phyloP scores from a whole-genome alignment of 2,329 filamentous ascomycete species.

The Fusarium sp. region DNA sequence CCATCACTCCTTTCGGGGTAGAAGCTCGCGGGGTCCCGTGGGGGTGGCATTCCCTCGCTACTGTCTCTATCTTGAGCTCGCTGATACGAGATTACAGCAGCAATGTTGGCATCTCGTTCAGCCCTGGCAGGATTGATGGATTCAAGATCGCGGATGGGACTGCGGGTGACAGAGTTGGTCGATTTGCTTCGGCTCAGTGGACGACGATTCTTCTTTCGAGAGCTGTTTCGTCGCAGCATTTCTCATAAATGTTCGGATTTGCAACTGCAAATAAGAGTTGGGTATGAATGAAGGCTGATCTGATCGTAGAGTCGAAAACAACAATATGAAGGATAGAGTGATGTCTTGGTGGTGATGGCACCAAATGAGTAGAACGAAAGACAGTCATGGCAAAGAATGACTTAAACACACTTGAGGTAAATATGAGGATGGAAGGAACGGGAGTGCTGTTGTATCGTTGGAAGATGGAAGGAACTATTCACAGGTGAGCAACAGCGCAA shows the following conservation, averaged over 20 bases:
- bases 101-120: slow-evolving; percentile 68
- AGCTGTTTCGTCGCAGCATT: slow-evolving; percentile 63
- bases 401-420: background rate
- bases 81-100: slow-evolving; percentile 68
- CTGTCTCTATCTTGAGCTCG: slow-evolving; percentile 56
- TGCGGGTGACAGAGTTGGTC: slow-evolving; percentile 54
- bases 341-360: slow-evolving; percentile 5
- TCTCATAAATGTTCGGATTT: slow-evolving; percentile 14
- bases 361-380: background rate
- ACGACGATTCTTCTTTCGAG: slow-evolving; percentile 52
- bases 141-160: slow-evolving; percentile 55
- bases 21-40: slow-evolving; percentile 39
- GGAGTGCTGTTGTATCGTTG: background rate
- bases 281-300: background rate
- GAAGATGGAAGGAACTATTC: slow-evolving; percentile 10
- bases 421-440: slow-evolving; percentile 2
- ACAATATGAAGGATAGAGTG: slow-evolving; percentile 13
- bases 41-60: slow-evolving; percentile 18
- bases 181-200: slow-evolving; percentile 63
- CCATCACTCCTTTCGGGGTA: slow-evolving; percentile 34
- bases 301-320: background rate
- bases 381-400: background rate
- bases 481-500: background rate
- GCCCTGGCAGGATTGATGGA: slow-evolving; percentile 60
- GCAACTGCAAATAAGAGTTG: background rate